Evolutionary conservation across 257 asterid species (phyloP).

Genomic region (Apocynum venetum): DNA sequence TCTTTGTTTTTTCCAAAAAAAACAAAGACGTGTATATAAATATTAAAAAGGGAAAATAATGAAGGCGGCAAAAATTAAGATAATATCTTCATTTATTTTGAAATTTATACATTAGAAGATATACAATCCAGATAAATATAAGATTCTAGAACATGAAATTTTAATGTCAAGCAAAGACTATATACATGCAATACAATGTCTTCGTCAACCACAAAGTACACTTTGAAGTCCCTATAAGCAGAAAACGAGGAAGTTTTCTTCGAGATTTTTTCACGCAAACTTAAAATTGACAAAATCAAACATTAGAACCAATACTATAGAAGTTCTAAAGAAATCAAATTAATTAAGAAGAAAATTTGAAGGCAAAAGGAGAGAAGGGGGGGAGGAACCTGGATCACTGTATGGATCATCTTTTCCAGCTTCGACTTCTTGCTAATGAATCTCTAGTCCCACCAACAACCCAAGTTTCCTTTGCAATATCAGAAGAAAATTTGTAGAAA

Average conservation of each 20-base stretch:
- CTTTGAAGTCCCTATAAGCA: neutral
- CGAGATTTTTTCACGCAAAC: slow-evolving; percentile 5
- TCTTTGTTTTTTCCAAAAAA: neutral
- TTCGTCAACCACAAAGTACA: slow-evolving; percentile 6
- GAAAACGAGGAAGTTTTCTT: neutral
- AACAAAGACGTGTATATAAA: neutral
- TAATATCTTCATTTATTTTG: neutral
- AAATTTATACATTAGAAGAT: neutral
- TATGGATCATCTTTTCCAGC: slow-evolving; percentile 60
- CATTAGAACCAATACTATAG: neutral
- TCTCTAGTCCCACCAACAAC: slow-evolving; percentile 64
- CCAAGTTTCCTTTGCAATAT: slow-evolving; percentile 66
- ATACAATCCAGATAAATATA: neutral
- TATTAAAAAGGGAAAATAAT: neutral
- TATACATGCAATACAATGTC: slow-evolving; percentile 4
- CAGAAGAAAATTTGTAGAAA: slow-evolving; percentile 44
- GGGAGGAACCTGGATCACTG: slow-evolving; percentile 9
- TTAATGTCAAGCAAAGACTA: neutral
- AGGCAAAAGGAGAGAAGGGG: neutral
- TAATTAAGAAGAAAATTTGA: neutral
- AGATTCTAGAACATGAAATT: neutral
- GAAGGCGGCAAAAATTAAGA: neutral
- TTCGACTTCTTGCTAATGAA: slow-evolving; percentile 58
- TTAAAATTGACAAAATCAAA: slow-evolving; percentile 3
- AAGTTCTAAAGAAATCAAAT: neutral